phyloP scores from a whole-genome alignment of 495 filamentous ascomycete genomes.

The Elasticomyces elasticus region DNA sequence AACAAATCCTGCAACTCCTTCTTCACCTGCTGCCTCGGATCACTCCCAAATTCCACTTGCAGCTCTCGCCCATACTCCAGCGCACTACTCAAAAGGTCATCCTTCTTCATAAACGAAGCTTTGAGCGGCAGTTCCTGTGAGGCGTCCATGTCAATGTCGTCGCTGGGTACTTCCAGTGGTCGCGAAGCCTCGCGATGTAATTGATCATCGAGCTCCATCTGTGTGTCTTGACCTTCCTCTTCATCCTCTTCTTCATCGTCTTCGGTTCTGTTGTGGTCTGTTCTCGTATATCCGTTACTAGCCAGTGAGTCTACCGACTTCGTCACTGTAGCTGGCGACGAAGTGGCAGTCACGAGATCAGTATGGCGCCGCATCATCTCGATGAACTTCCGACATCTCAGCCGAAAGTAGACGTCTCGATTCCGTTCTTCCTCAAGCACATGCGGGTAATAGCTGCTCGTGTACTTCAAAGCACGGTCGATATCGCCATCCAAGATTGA shows the following conservation, averaged over 20 bases:
- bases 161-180: slow-evolving; percentile 27
- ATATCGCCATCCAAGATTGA: slow-evolving; percentile 91
- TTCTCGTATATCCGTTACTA: slow-evolving; percentile 24
- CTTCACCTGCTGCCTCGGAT: slow-evolving; percentile 54
- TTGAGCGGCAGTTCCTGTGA: slow-evolving; percentile 30
- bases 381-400: slow-evolving; percentile 84
- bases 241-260: slow-evolving; percentile 6
- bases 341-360: slow-evolving; percentile 45
- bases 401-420: slow-evolving; percentile 64
- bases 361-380: slow-evolving; percentile 85
- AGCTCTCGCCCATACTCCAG: slow-evolving; percentile 75
- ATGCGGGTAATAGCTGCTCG: slow-evolving; percentile 63
- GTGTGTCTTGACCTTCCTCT: slow-evolving; percentile 44
- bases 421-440: slow-evolving; percentile 79
- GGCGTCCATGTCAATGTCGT: slow-evolving; percentile 48
- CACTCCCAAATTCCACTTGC: slow-evolving; percentile 61
- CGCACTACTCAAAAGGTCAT: slow-evolving; percentile 50
- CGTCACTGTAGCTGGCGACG: slow-evolving; percentile 22
- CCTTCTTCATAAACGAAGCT: slow-evolving; percentile 11
- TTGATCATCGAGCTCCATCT: slow-evolving; percentile 76
- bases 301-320: slow-evolving; percentile 10
- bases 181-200: slow-evolving; percentile 27
- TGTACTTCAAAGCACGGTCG: slow-evolving; percentile 76
- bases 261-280: slow-evolving; percentile 7
- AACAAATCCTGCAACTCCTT: slow-evolving; percentile 78